Evolutionary conservation across 345 rosid genomes (phyloP).

Genomic region (Aquilaria yunnanensis): DNA sequence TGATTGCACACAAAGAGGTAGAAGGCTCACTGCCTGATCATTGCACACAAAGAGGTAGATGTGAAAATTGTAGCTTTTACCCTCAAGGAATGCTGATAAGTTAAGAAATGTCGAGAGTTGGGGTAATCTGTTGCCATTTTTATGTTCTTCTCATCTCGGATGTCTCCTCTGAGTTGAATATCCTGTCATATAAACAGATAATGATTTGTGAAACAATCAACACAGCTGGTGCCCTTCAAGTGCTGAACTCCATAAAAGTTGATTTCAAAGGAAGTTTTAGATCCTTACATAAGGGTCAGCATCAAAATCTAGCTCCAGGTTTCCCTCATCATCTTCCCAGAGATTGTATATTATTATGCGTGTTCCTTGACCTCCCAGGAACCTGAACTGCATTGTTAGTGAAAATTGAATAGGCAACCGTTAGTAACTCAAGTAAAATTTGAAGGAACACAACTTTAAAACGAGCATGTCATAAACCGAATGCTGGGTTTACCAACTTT

Average conservation of each 20-base stretch:
- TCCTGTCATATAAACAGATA: slow-evolving; percentile 38
- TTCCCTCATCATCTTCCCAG: slow-evolving; percentile 73
- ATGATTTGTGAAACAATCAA: not conserved
- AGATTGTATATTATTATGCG: slow-evolving; percentile 64
- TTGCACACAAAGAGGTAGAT: no score
- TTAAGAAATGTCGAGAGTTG: slow-evolving; percentile 52
- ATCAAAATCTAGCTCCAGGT: slow-evolving; percentile 65
- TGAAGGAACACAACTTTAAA: not conserved
- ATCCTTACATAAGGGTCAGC: slow-evolving; percentile 44
- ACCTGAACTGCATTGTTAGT: slow-evolving; percentile 38
- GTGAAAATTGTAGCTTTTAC: slow-evolving; percentile 17
- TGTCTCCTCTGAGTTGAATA: slow-evolving; percentile 69
- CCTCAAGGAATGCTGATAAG: slow-evolving; percentile 66
- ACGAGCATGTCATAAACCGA: no score
- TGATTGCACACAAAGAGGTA: no score
- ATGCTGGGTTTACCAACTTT: no score
- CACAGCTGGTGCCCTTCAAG: not conserved
- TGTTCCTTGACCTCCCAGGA: slow-evolving; percentile 44
- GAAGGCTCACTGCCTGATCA: no score
- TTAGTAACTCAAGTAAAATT: not conserved
- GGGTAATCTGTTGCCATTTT: slow-evolving; percentile 53
- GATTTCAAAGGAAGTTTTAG: slow-evolving; percentile 1
- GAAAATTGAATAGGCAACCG: not conserved
- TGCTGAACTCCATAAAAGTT: not conserved
- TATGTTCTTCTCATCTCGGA: slow-evolving; percentile 56